Conservation (phyloP, 2,329 filamentous ascomycete species). For the Calonectria hongkongensis region DNA sequence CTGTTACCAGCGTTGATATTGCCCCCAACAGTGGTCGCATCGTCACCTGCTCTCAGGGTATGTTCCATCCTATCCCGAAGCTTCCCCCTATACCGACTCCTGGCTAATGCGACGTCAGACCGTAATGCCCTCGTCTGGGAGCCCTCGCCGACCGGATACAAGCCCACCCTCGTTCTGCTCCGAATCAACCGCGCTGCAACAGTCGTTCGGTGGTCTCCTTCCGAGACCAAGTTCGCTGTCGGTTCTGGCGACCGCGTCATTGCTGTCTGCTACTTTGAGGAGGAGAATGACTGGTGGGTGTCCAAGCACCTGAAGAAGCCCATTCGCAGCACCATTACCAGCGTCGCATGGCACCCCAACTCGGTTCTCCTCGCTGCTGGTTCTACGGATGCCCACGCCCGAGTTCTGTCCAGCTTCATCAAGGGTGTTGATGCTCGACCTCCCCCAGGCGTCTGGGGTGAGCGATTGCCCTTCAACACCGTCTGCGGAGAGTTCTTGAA, state of each 20-base stretch:
- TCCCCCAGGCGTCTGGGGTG: constrained; percentile 92
- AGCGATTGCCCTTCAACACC: constrained; percentile 97
- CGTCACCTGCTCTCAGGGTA: constrained; percentile 97
- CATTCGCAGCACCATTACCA: constrained; percentile 96
- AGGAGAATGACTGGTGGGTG: constrained; percentile 99
- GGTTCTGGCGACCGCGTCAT: constrained; percentile 97
- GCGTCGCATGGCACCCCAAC: constrained; percentile 97
- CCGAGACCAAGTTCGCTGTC: constrained; percentile 97
- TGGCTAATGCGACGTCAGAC: constrained; percentile 71
- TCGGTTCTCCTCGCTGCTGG: constrained; percentile 95
- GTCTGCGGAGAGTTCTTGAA: constrained; percentile 98
- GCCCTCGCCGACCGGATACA: constrained; percentile 92
- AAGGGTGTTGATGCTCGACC: constrained; percentile 94
- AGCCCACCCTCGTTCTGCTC: constrained; percentile 96
- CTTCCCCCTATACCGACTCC: constrained; percentile 4
- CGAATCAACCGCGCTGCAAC: constrained; percentile 98
- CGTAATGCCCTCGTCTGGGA: constrained; percentile 99
- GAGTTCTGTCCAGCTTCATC: constrained; percentile 96
- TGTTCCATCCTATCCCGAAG: constrained; percentile 45
- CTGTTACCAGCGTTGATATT: constrained; percentile 96
- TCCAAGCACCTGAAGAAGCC: constrained; percentile 99
- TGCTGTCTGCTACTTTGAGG: constrained; percentile 98
- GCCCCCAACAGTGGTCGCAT: constrained; percentile 93
- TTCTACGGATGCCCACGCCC: constrained; percentile 96
- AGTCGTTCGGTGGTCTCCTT: constrained; percentile 97